Evolutionary conservation across 257 asterid genomes (phyloP), one percentile per base, ranked within the genome.

Genomic region (Solanum commersonii): DNA sequence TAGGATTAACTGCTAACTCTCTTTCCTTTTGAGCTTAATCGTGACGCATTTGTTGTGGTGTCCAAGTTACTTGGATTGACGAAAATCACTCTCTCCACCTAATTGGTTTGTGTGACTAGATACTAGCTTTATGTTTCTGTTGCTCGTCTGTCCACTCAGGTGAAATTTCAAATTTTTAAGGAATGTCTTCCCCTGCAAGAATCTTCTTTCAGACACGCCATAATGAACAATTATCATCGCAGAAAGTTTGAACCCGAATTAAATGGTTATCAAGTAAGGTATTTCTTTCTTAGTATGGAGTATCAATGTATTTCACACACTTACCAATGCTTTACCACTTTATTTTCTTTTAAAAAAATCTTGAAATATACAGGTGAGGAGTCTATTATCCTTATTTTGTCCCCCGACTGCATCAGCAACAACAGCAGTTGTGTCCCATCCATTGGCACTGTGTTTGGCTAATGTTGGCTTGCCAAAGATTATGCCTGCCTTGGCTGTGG

Each of bases 171-270:
- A 84, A 94, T 93, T 87, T 93, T 90, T 89, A 95, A 90, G 90
- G 96, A 93, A 89, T 95, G 95, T 86, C 92, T 96, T 89, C 98
- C 98, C 77, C 56, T 95, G 85, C 94, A 87, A 10, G 98, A 96
- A 92, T 91, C 77, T 72, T 88, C 92, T 87, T 92, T 96, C 68
- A 94, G 87, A 89, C 86, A 86, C 27, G 89, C 93, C 77, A 92
- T 96, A 89, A 87, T 56, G 92, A 94, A 95, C 90, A 96, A 93
- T 84, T 93, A 95, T 86, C 85, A 68, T 76, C 96, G 95, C 78
- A 40, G 65, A 8, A 96, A 94, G 91, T 96, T 96, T 90, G 91
- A 93, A 52, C 98, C 92, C 89, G 96, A 96, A 91, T 97, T 96
- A 89, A 87, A 83, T 92, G 87, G 65, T 84, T 73, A 87, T 59